These are phyloP conservation scores for Candida neerlandica DNA, from an alignment of 1,139 yeast genomes.

Conservation along the genomic window DNA sequence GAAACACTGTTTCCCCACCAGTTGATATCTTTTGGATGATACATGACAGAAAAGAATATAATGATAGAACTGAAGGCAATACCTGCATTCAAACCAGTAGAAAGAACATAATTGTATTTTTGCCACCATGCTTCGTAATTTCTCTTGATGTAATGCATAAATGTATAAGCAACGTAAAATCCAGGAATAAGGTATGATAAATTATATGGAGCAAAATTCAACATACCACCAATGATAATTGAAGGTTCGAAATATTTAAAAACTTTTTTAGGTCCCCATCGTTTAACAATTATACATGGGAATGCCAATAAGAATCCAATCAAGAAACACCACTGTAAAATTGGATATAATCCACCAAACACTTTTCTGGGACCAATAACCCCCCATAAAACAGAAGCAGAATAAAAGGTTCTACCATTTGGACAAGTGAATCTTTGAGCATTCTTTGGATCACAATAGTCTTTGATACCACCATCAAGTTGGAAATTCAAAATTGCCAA, in stretches of 20 bases:
- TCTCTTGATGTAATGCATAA: conserved; percentile 49
- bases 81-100: conserved; percentile 56
- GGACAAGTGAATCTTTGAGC: conserved; percentile 53
- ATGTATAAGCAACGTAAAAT: conserved; percentile 38
- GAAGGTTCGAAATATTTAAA: conserved; percentile 45
- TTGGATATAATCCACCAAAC: conserved; percentile 50
- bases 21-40: conserved; percentile 33
- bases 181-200: conserved; percentile 50
- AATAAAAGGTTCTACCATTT: conserved; percentile 47
- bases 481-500: conserved; percentile 59
- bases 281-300: conserved; percentile 44
- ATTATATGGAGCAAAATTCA: conserved; percentile 51
- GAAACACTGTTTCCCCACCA: conserved; percentile 65
- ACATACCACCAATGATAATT: conserved; percentile 42
- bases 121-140: conserved; percentile 55
- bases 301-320: conserved; percentile 53
- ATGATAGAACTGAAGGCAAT: conserved; percentile 52
- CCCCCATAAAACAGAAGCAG: conserved; percentile 66
- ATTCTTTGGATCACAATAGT: conserved; percentile 49
- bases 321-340: conserved; percentile 53
- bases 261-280: conserved; percentile 31
- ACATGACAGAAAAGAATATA: conserved; percentile 56
- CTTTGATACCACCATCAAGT: conserved; percentile 42
- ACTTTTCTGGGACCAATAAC: conserved; percentile 66
- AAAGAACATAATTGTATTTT: conserved; percentile 56